Percentiles rank a stretch among this genome's conserved stretches.
phyloP scores from a whole-genome alignment of 306 rosid genomes.

The Cucurbita pepo region DNA sequence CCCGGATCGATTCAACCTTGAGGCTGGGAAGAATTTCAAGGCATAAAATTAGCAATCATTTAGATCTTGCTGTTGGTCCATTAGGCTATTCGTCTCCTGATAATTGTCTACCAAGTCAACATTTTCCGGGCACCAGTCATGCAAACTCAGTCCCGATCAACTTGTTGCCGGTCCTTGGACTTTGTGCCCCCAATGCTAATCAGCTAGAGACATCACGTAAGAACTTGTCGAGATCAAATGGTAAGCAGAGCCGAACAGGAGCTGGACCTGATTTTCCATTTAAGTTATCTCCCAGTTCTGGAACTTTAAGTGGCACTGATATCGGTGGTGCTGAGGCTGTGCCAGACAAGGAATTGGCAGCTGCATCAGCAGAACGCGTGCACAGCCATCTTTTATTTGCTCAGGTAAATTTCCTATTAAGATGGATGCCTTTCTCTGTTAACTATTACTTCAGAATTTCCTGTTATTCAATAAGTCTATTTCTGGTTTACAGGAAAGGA shows the following conservation, averaged over 20 bases:
- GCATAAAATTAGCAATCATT: slow-evolving; percentile 32
- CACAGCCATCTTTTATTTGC: slow-evolving; percentile 41
- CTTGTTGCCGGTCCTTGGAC: slow-evolving; percentile 84
- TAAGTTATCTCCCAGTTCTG: slow-evolving; percentile 55
- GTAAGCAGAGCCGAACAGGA: slow-evolving; percentile 42
- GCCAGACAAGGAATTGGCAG: slow-evolving; percentile 26
- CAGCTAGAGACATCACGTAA: slow-evolving; percentile 46
- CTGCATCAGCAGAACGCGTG: slow-evolving; percentile 32
- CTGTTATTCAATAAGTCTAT: slow-evolving; percentile 16
- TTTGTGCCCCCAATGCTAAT: slow-evolving; percentile 79
- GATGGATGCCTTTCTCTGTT: background rate
- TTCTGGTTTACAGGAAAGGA: slow-evolving; percentile 57
- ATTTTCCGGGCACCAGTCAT: slow-evolving; percentile 20
- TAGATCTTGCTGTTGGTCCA: slow-evolving; percentile 42
- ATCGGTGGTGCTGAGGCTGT: slow-evolving; percentile 29
- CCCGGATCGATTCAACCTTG: slow-evolving; percentile 31
- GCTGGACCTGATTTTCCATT: slow-evolving; percentile 88
- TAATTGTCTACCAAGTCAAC: slow-evolving; percentile 46
- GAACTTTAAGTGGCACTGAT: slow-evolving; percentile 36
- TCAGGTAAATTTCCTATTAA: slow-evolving; percentile 32
- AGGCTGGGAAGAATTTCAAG: slow-evolving; percentile 38
- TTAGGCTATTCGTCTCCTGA: slow-evolving; percentile 32
- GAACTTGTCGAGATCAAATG: slow-evolving; percentile 45
- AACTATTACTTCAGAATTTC: background rate
- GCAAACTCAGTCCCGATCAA: slow-evolving; percentile 31